Evolutionary conservation across 1,139 yeast genomes (phyloP).

Genomic region (Taphrina pruni): DNA sequence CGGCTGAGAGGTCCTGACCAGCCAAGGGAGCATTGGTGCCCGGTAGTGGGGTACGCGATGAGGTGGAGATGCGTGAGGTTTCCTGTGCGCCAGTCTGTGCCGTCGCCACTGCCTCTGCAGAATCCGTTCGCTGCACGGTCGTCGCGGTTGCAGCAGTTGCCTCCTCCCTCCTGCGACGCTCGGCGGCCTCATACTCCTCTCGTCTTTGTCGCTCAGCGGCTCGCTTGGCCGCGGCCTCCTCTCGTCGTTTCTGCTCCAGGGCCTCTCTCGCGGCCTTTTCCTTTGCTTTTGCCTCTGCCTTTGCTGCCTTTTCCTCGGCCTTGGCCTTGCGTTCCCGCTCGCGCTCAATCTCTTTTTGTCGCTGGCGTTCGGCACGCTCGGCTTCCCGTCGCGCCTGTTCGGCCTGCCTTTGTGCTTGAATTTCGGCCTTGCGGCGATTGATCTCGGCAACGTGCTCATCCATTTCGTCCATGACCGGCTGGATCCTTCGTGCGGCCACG

Average conservation of each 20-base stretch:
- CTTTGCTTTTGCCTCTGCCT: conserved; percentile 28
- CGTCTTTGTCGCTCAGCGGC: conserved; percentile 19
- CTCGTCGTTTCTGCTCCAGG: conserved; percentile 22
- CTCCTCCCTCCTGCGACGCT: conserved; percentile 8
- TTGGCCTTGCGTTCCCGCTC: conserved; percentile 35
- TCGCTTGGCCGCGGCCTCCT: conserved; percentile 29
- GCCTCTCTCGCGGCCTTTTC: conserved; percentile 27
- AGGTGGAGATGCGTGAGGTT: conserved; percentile 11
- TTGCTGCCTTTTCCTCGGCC: conserved; percentile 25
- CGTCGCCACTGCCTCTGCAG: conserved; percentile 37
- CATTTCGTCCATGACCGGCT: conserved; percentile 38
- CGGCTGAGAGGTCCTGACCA: conserved; percentile 13
- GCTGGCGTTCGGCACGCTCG: conserved; percentile 29
- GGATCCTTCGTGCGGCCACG: conserved; percentile 33
- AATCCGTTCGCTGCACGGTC: conserved; percentile 20
- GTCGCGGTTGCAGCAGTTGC: conserved; percentile 13
- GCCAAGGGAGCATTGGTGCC: conserved; percentile 37
- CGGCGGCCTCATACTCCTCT: conserved; percentile 26
- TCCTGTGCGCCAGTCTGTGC: conserved; percentile 17
- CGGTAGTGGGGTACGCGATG: conserved; percentile 16
- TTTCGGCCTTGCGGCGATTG: conserved; percentile 38
- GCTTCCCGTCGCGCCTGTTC: conserved; percentile 35
- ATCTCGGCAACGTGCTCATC: conserved; percentile 40
- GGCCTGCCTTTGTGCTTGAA: conserved; percentile 30
- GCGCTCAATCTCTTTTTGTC: conserved; percentile 32